Conservation (phyloP, 2,329 filamentous ascomycete species). For the Xenoacremonium recifei region DNA sequence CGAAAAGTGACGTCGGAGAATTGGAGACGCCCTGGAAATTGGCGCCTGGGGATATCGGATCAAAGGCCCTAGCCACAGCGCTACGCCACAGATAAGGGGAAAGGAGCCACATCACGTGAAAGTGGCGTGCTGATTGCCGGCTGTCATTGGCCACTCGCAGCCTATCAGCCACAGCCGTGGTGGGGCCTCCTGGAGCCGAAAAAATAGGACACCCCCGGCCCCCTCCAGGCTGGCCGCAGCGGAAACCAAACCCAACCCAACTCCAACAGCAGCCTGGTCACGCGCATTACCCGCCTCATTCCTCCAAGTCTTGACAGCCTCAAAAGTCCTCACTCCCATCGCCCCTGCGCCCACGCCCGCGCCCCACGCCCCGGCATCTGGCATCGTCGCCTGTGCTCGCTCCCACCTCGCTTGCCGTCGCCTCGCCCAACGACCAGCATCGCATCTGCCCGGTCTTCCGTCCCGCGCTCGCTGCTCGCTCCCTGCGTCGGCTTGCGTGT, state of each 20-base stretch:
- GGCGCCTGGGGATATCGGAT: neutral
- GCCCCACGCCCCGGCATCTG: neutral
- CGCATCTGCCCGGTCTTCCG: slow-evolving; percentile 14
- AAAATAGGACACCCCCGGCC: slow-evolving; percentile 1
- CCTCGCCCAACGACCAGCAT: slow-evolving; percentile 13
- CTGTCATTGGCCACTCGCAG: neutral
- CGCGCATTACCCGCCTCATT: slow-evolving; percentile 37
- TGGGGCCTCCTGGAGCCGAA: neutral
- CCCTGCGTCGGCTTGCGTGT: slow-evolving; percentile 12
- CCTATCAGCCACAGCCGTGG: neutral
- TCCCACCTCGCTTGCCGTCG: slow-evolving; percentile 14
- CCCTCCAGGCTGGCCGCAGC: slow-evolving; percentile 16
- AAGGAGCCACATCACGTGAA: neutral
- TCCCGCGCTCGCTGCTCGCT: slow-evolving; percentile 18
- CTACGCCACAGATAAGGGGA: neutral
- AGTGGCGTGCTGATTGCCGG: neutral
- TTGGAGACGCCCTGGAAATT: neutral
- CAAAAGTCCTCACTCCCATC: slow-evolving; percentile 27
- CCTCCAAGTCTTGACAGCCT: slow-evolving; percentile 30
- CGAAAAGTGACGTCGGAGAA: neutral
- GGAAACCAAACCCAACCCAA: slow-evolving; percentile 26
- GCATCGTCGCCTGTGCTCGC: slow-evolving; percentile 13
- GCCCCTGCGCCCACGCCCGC: slow-evolving; percentile 15
- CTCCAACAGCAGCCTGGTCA: slow-evolving; percentile 34
- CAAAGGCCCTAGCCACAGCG: neutral